Conservation (phyloP, 371 early-diverging fungal species). For the Mortierella sp. region DNA sequence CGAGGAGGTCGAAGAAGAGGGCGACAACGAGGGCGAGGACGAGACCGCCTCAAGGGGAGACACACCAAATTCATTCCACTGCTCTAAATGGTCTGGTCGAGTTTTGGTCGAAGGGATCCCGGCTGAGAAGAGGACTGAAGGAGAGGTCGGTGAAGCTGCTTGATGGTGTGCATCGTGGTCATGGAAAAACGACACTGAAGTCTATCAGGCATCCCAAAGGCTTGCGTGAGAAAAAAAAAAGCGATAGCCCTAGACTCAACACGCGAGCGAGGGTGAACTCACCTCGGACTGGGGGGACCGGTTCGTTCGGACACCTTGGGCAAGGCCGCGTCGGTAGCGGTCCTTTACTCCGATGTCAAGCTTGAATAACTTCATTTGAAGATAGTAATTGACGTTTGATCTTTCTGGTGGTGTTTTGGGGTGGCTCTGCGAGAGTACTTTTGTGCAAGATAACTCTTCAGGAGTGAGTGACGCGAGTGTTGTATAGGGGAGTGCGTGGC, state of each 20-base stretch:
- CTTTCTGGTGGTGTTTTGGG: no score
- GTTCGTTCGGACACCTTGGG: slow-evolving; percentile 21
- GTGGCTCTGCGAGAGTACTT: no score
- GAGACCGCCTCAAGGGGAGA: slow-evolving; percentile 14
- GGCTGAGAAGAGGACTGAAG: slow-evolving; percentile 42
- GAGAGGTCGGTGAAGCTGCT: slow-evolving; percentile 39
- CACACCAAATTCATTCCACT: slow-evolving; percentile 35
- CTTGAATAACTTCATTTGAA: slow-evolving; percentile 40
- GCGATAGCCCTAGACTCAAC: background rate
- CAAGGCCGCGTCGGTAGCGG: slow-evolving; percentile 44
- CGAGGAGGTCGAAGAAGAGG: background rate
- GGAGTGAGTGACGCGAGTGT: no score
- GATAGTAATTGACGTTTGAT: background rate
- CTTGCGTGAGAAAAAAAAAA: background rate
- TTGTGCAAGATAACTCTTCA: no score
- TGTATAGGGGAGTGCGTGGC: no score
- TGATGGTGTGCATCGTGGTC: slow-evolving; percentile 40
- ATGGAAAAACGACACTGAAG: slow-evolving; percentile 5
- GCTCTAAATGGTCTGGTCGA: slow-evolving; percentile 25
- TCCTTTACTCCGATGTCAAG: slow-evolving; percentile 43
- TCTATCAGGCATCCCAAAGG: background rate
- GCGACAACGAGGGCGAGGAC: background rate
- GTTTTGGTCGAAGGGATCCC: background rate
- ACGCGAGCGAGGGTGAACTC: background rate
- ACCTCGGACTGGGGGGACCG: slow-evolving; percentile 44